These are phyloP conservation scores for Strobilomyces dryophilus DNA, from an alignment of 768 basidiomycete genomes.

Conservation along the genomic window DNA sequence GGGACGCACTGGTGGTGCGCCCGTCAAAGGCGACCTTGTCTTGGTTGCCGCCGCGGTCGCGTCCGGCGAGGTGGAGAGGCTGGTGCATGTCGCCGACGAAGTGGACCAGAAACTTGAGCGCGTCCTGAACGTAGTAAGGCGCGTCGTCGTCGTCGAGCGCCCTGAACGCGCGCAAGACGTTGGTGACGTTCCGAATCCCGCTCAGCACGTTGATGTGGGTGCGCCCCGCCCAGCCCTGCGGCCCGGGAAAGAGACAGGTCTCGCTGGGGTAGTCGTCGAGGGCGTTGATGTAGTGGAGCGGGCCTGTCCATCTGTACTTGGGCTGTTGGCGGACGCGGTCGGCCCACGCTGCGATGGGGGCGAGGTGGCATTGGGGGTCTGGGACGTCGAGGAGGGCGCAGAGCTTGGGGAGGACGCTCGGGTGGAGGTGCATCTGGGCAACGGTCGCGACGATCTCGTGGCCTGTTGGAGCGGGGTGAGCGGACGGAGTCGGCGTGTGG, in stretches of 20 bases:
- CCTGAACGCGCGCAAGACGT: slow-evolving; percentile 51
- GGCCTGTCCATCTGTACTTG: slow-evolving; percentile 65
- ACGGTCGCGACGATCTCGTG: slow-evolving; percentile 94
- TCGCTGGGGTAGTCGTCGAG: slow-evolving; percentile 73
- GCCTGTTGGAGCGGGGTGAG: slow-evolving; percentile 38
- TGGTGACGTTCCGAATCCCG: slow-evolving; percentile 74
- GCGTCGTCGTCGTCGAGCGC: slow-evolving; percentile 24
- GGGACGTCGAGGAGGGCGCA: slow-evolving; percentile 61
- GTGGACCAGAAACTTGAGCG: slow-evolving; percentile 90
- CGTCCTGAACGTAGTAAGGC: slow-evolving; percentile 55
- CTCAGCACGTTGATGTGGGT: slow-evolving; percentile 65
- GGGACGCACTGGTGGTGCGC: slow-evolving; percentile 59
- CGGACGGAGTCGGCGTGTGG: background rate
- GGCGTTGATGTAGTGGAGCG: slow-evolving; percentile 74
- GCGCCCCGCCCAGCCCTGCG: slow-evolving; percentile 65
- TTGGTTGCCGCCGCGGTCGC: slow-evolving; percentile 85
- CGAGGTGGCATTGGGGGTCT: slow-evolving; percentile 62
- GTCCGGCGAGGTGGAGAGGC: slow-evolving; percentile 87
- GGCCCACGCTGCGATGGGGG: slow-evolving; percentile 86
- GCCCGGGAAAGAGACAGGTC: slow-evolving; percentile 73
- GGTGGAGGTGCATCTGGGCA: slow-evolving; percentile 87
- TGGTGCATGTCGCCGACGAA: slow-evolving; percentile 92
- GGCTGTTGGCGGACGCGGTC: slow-evolving; percentile 54
- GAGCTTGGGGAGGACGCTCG: slow-evolving; percentile 58
- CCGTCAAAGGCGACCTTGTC: slow-evolving; percentile 72